A percentile compares a stretch with the other conserved stretches of the same genome.
Conservation (phyloP, 148 eudicot genomes). For the Dianthus caryophyllus region DNA sequence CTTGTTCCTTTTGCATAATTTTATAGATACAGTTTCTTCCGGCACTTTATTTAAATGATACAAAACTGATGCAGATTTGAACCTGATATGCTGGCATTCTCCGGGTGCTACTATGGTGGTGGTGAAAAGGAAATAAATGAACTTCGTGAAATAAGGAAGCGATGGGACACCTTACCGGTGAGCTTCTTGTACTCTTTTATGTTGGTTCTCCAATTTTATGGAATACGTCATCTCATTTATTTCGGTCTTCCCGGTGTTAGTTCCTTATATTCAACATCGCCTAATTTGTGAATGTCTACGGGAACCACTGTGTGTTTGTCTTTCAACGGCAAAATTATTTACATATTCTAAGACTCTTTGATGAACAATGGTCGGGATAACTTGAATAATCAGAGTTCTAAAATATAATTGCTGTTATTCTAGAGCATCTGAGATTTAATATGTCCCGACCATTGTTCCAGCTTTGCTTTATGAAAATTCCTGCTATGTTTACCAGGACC, state of each 20-base stretch:
- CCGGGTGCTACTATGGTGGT: slow-evolving; percentile 98
- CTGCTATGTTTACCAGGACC: no score
- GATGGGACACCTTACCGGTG: slow-evolving; percentile 94
- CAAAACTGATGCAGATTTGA: slow-evolving; percentile 61
- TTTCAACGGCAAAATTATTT: neutral
- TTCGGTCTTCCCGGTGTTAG: neutral
- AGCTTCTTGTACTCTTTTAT: slow-evolving; percentile 27
- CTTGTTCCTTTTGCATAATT: neutral
- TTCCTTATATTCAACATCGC: neutral
- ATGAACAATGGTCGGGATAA: neutral
- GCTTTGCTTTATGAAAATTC: no score
- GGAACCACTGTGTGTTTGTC: neutral
- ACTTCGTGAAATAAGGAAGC: slow-evolving; percentile 83
- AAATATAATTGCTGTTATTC: no score
- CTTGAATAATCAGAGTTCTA: no score
- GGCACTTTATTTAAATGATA: neutral
- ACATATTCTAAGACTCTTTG: neutral
- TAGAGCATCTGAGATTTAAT: no score
- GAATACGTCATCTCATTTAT: neutral
- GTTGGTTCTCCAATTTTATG: slow-evolving; percentile 1
- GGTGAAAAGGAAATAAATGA: slow-evolving; percentile 90
- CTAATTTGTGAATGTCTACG: neutral
- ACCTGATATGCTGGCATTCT: slow-evolving; percentile 98
- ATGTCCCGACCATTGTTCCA: no score
- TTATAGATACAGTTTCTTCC: slow-evolving; percentile 7